These are phyloP conservation scores for Jimgerdemannia lactiflua DNA, from an alignment of 192 early-diverging fungal genomes.

Conservation along the genomic window DNA sequence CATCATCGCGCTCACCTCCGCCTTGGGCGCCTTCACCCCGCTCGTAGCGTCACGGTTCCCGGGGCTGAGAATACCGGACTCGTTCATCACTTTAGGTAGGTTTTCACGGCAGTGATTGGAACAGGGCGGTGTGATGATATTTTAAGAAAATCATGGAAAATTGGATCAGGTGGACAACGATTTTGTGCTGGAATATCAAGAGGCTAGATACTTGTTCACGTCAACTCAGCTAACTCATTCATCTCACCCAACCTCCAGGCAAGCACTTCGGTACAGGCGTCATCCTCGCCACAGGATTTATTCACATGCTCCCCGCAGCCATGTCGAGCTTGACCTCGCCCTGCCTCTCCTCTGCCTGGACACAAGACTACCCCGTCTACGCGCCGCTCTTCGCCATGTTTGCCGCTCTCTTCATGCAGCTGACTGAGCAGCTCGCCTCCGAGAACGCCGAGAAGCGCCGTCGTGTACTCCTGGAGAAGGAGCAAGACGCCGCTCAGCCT, in stretches of 20 bases:
- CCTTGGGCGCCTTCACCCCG: neutral
- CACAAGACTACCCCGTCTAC: slow-evolving; percentile 42
- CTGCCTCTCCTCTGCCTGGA: slow-evolving; percentile 49
- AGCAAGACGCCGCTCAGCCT: too few relatives aligned
- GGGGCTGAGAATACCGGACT: neutral
- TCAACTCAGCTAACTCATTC: neutral
- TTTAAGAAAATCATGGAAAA: too few relatives aligned
- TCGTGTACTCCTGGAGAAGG: neutral
- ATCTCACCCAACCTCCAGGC: slow-evolving; percentile 8
- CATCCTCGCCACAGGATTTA: slow-evolving; percentile 72
- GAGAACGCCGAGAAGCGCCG: slow-evolving; percentile 17
- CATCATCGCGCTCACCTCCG: neutral
- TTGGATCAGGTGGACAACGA: neutral
- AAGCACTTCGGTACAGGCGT: slow-evolving; percentile 56
- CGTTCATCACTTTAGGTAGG: neutral
- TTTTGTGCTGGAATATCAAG: slow-evolving; percentile 6
- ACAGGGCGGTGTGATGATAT: too few relatives aligned
- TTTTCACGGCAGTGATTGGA: neutral
- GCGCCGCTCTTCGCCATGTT: slow-evolving; percentile 60
- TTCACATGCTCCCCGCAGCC: slow-evolving; percentile 71
- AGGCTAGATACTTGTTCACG: neutral
- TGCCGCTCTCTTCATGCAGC: slow-evolving; percentile 61
- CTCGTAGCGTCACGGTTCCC: neutral
- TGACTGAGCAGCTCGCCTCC: slow-evolving; percentile 54
- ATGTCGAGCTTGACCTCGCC: slow-evolving; percentile 49